phyloP scores from a whole-genome alignment of 306 rosid species.

The Sophora flavescens region DNA sequence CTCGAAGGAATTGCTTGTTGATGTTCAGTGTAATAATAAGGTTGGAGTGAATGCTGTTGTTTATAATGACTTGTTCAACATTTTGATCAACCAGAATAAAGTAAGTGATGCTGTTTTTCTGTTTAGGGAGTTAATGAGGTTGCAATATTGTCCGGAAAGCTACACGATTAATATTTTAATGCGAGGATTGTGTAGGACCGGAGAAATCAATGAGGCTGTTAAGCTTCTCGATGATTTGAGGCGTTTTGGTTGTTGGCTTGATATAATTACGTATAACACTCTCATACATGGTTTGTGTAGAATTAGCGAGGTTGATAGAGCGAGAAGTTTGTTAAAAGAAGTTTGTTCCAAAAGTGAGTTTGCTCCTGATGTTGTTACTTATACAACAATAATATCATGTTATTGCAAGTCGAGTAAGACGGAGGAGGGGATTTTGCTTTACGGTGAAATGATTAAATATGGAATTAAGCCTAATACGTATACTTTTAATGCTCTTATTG shows the following conservation, averaged over 20 bases:
- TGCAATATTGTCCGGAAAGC: constrained; percentile 51
- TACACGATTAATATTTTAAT: constrained; percentile 72
- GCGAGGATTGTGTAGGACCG: constrained; percentile 66
- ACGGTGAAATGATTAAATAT: constrained; percentile 60
- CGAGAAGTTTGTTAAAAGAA: constrained; percentile 60
- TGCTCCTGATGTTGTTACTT: constrained; percentile 67
- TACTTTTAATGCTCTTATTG: constrained; percentile 75
- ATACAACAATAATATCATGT: constrained; percentile 73
- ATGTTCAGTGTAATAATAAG: constrained; percentile 50
- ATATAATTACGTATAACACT: constrained; percentile 67
- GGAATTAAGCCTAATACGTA: constrained; percentile 63
- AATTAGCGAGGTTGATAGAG: constrained; percentile 60
- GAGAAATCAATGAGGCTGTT: constrained; percentile 60
- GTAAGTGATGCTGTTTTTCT: constrained; percentile 62
- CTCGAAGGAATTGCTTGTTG: constrained; percentile 65
- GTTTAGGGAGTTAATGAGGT: constrained; percentile 62
- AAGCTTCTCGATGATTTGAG: constrained; percentile 61
- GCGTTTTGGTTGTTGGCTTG: constrained; percentile 66
- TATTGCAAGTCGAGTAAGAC: constrained; percentile 68
- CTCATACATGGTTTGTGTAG: constrained; percentile 75
- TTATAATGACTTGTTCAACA: constrained; percentile 67
- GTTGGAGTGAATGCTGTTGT: constrained; percentile 53
- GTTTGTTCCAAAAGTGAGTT: constrained; percentile 50
- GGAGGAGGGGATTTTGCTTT: constrained; percentile 66
- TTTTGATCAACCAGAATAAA: constrained; percentile 59